Evolutionary conservation across 2,329 filamentous ascomycete genomes (phyloP).

Genomic region (Clonostachys rhizophaga): DNA sequence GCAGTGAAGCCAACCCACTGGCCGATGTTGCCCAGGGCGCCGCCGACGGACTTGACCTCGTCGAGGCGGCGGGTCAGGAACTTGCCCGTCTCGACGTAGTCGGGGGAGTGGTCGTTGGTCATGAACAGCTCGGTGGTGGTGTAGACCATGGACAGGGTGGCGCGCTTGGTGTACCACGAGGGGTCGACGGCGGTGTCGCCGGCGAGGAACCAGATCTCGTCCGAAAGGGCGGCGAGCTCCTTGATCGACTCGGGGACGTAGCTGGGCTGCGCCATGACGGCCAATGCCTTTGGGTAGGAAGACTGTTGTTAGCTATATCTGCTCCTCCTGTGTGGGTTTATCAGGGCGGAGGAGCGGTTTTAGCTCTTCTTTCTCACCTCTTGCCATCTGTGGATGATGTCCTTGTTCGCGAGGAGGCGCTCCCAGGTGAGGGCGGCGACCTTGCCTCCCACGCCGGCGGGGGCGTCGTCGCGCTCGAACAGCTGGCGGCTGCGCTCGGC

Average conservation of each 20-base stretch:
- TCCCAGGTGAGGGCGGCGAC: conserved; percentile 72
- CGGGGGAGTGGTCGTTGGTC: conserved; percentile 76
- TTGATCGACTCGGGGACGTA: conserved; percentile 71
- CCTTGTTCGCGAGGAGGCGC: conserved; percentile 68
- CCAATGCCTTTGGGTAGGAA: conserved; percentile 60
- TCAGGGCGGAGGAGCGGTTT: not conserved
- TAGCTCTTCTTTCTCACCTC: conserved; percentile 53
- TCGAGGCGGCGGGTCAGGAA: conserved; percentile 75
- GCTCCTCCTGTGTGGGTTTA: not conserved
- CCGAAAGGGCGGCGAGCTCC: conserved; percentile 78
- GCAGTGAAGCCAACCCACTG: conserved; percentile 83
- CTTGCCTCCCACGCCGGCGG: conserved; percentile 51
- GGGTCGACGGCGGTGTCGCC: conserved; percentile 79
- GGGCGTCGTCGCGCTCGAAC: conserved; percentile 26
- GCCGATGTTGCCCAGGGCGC: conserved; percentile 57
- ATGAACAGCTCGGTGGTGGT: conserved; percentile 86
- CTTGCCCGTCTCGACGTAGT: conserved; percentile 71
- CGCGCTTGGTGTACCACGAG: conserved; percentile 75
- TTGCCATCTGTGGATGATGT: conserved; percentile 76
- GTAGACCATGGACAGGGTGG: conserved; percentile 50
- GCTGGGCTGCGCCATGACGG: conserved; percentile 80
- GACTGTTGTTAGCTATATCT: no score
- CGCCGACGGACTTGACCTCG: conserved; percentile 61
- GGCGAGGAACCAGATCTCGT: conserved; percentile 87
- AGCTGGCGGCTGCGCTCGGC: conserved; percentile 29